Evolutionary conservation across 2,329 filamentous ascomycete species (phyloP).

Genomic region (Talaromyces marneffei): DNA sequence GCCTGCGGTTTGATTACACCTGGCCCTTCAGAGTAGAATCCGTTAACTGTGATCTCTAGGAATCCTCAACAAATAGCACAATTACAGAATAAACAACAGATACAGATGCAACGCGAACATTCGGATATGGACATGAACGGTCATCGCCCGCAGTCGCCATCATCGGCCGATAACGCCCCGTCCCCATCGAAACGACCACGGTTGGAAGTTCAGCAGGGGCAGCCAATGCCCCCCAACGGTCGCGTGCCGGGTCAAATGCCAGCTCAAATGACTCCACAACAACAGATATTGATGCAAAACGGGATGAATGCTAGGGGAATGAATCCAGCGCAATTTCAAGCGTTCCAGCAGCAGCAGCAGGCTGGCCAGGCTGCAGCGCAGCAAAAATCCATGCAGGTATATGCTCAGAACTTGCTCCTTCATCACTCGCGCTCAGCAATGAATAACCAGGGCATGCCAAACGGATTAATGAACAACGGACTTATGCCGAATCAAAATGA

Average conservation of each 20-base stretch:
- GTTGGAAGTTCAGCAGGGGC: slow-evolving; percentile 64
- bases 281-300: slow-evolving; percentile 51
- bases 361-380: slow-evolving; percentile 45
- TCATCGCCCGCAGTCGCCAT: slow-evolving; percentile 73
- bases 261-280: slow-evolving; percentile 54
- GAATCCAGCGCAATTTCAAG: slow-evolving; percentile 69
- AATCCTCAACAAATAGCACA: slow-evolving; percentile 63
- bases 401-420: slow-evolving; percentile 76
- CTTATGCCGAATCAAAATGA: slow-evolving; percentile 70
- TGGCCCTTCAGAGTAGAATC: background rate
- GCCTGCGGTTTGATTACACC: background rate
- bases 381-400: slow-evolving; percentile 80
- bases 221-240: slow-evolving; percentile 72
- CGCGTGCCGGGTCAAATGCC: slow-evolving; percentile 65
- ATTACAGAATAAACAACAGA: slow-evolving; percentile 52
- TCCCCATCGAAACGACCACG: slow-evolving; percentile 88
- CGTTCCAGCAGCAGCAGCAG: slow-evolving; percentile 54
- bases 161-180: slow-evolving; percentile 77
- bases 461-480: slow-evolving; percentile 60
- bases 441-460: slow-evolving; percentile 73
- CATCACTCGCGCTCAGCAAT: slow-evolving; percentile 71
- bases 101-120: slow-evolving; percentile 75
- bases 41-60: slow-evolving; percentile 32
- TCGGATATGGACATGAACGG: slow-evolving; percentile 82
- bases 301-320: slow-evolving; percentile 71